Evolutionary conservation across 2,329 filamentous ascomycete genomes (phyloP).

Genomic region (Parastagonospora avenae): DNA sequence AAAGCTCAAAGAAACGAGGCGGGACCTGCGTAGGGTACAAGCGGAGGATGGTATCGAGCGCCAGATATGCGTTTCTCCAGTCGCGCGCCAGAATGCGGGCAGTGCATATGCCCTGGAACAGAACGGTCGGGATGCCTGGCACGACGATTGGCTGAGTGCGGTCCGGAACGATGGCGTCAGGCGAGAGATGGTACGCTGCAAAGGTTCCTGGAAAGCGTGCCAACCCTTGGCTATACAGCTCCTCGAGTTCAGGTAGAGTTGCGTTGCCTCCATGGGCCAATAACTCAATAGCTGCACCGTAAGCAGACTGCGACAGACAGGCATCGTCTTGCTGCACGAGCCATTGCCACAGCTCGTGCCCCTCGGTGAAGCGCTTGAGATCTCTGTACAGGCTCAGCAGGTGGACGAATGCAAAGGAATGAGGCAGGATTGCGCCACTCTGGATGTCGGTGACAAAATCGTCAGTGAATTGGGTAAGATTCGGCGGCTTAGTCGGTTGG

Average conservation of each 20-base stretch:
- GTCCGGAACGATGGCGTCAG: constrained; percentile 53
- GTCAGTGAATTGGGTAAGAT: constrained; percentile 39
- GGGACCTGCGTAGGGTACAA: constrained; percentile 52
- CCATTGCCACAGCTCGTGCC: constrained; percentile 55
- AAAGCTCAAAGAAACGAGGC: constrained; percentile 51
- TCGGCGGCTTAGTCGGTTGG: constrained; percentile 8
- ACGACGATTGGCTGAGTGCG: constrained; percentile 40
- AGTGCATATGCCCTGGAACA: constrained; percentile 56
- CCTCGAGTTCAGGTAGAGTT: constrained; percentile 51
- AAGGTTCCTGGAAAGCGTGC: constrained; percentile 55
- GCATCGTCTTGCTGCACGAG: constrained; percentile 49
- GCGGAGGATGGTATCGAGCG: constrained; percentile 55
- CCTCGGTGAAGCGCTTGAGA: constrained; percentile 46
- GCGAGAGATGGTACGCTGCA: constrained; percentile 54
- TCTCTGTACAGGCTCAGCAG: constrained; percentile 56
- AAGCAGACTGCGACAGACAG: constrained; percentile 50
- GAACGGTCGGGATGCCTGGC: constrained; percentile 46
- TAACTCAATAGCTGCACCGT: constrained; percentile 57
- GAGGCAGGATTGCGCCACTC: constrained; percentile 40
- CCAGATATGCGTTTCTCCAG: constrained; percentile 56
- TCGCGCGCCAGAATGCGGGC: constrained; percentile 54
- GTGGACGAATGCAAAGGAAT: constrained; percentile 51
- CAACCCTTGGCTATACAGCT: constrained; percentile 52
- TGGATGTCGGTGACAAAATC: constrained; percentile 50
- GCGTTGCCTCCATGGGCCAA: constrained; percentile 49